These are phyloP conservation scores for Fusarium albidum DNA, from an alignment of 2,329 filamentous ascomycete species.

Conservation along the genomic window DNA sequence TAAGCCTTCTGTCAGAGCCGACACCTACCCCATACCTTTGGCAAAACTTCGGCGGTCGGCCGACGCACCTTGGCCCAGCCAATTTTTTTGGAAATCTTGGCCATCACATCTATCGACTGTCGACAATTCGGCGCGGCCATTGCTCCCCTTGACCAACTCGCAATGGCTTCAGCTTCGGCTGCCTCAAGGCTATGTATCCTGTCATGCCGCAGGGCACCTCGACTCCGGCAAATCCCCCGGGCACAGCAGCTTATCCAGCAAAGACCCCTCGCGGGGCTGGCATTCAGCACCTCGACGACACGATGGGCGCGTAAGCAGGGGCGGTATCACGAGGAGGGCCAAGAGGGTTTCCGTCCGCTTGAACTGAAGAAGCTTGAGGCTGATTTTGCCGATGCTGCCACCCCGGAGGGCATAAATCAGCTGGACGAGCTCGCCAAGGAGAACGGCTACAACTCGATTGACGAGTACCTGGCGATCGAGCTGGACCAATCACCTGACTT, in stretches of 20 bases:
- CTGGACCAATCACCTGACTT: slow-evolving; percentile 42
- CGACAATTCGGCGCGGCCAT: slow-evolving; percentile 36
- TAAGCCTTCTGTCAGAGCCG: too few relatives aligned
- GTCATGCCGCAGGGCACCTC: slow-evolving; percentile 44
- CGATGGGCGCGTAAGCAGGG: slow-evolving; percentile 39
- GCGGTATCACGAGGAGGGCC: slow-evolving; percentile 27
- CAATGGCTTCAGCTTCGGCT: slow-evolving; percentile 51
- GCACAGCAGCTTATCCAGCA: slow-evolving; percentile 38
- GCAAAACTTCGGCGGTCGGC: slow-evolving; percentile 38
- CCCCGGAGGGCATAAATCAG: slow-evolving; percentile 44
- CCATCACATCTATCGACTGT: slow-evolving; percentile 29
- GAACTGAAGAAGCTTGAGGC: slow-evolving; percentile 44
- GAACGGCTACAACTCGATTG: slow-evolving; percentile 45
- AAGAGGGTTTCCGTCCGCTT: slow-evolving; percentile 37
- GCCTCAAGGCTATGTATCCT: slow-evolving; percentile 48
- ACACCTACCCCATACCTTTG: too few relatives aligned
- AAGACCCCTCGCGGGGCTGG: slow-evolving; percentile 32
- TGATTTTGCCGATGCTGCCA: slow-evolving; percentile 41
- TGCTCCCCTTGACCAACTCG: slow-evolving; percentile 34
- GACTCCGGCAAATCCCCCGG: slow-evolving; percentile 34
- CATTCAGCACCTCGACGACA: slow-evolving; percentile 44
- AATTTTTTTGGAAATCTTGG: slow-evolving; percentile 45
- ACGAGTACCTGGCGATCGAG: slow-evolving; percentile 42
- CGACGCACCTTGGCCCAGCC: slow-evolving; percentile 26
- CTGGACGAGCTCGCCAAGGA: slow-evolving; percentile 48